These are phyloP conservation scores for Penicillium sp. DNA, from an alignment of 2,329 filamentous ascomycete genomes.

Conservation along the genomic window DNA sequence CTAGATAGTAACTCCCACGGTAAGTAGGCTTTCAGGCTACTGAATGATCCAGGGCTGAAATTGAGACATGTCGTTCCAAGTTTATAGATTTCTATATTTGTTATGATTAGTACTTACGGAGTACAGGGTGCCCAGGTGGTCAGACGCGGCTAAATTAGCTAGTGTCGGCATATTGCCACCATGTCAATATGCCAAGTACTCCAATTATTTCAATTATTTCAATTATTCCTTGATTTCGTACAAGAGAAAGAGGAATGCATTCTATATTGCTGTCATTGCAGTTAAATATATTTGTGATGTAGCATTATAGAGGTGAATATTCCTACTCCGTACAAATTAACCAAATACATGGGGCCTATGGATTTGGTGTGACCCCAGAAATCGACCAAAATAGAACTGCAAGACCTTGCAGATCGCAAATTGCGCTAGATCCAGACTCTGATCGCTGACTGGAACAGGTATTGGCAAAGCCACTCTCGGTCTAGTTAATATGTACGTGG, in stretches of 20 bases:
- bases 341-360: conserved; percentile 9
- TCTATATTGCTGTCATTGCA: too few relatives aligned
- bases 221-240: too few relatives aligned
- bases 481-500: neutral
- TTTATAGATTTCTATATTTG: neutral
- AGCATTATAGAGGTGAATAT: neutral
- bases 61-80: neutral
- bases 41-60: neutral
- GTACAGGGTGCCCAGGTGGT: neutral
- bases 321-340: neutral
- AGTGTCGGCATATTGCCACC: conserved; percentile 9
- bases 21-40: conserved; percentile 2
- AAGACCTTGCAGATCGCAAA: conserved; percentile 24
- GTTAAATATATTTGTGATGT: neutral
- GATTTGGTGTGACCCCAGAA: conserved; percentile 21
- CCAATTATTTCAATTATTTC: neutral
- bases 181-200: neutral
- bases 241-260: too few relatives aligned
- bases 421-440: conserved; percentile 12
- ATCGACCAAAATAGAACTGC: conserved; percentile 16
- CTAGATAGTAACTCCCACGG: neutral
- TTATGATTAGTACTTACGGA: neutral
- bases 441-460: conserved; percentile 12
- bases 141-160: conserved; percentile 2
- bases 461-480: conserved; percentile 3